Evolutionary conservation across 179 eudicot species (phyloP).

Genomic region (Heliamphora ciliata): DNA sequence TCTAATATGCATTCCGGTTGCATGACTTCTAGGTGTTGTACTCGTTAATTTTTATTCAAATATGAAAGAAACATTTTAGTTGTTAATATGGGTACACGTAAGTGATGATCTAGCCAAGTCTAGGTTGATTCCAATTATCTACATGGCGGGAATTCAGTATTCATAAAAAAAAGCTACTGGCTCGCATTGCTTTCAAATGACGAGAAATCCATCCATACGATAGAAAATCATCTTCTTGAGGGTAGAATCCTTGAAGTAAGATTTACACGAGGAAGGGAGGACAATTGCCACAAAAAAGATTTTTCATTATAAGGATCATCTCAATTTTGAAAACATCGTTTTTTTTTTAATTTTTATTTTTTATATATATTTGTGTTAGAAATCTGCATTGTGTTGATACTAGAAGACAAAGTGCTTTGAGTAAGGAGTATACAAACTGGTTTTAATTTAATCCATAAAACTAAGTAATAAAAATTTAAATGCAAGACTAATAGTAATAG

Average conservation of each 20-base stretch:
- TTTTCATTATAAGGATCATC: too few species aligned
- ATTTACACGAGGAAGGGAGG: neutral
- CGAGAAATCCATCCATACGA: neutral
- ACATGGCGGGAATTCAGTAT: neutral
- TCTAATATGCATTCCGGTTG: neutral
- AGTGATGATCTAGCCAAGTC: neutral
- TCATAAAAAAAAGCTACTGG: neutral
- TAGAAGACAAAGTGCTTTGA: too few species aligned
- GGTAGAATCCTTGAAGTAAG: neutral
- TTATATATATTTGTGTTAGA: too few species aligned
- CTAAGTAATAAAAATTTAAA: too few species aligned
- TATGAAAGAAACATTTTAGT: neutral
- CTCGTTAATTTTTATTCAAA: neutral
- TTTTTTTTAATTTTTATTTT: too few species aligned
- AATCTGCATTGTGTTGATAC: neutral
- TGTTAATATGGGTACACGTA: neutral
- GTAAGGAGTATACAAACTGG: too few species aligned
- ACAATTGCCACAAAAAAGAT: neutral
- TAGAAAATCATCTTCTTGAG: neutral
- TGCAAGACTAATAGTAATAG: too few species aligned
- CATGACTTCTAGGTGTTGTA: neutral
- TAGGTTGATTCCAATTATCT: neutral
- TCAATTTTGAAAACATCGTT: neutral
- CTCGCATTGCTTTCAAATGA: neutral
- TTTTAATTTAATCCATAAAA: too few species aligned